phyloP scores from a whole-genome alignment of 1,284 basidiomycete species.

The Blastosporella zonata region DNA sequence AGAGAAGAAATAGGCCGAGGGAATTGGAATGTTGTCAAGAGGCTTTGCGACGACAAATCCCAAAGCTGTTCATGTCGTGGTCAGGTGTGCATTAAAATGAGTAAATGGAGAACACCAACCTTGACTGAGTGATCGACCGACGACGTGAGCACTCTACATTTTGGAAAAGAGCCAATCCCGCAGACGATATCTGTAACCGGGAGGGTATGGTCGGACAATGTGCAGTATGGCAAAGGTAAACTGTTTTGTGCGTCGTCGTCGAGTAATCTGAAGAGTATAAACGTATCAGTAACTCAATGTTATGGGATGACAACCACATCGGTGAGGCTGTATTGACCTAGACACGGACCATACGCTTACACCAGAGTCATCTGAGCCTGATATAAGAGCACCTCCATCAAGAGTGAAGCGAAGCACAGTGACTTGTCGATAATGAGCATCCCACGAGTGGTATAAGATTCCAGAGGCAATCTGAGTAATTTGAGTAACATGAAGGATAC shows the following conservation, averaged over 20 bases:
- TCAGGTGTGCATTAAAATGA: conserved; percentile 12
- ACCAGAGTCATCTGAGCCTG: conserved; percentile 87
- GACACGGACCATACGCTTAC: conserved; percentile 89
- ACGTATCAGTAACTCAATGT: conserved; percentile 14
- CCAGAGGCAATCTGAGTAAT: conserved; percentile 78
- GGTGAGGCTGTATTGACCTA: conserved; percentile 51
- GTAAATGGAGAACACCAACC: conserved; percentile 38
- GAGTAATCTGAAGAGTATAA: conserved; percentile 48
- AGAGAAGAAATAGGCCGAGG: conserved; percentile 69
- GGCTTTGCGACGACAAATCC: conserved; percentile 73
- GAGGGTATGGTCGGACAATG: conserved; percentile 88
- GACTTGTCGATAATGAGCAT: conserved; percentile 92
- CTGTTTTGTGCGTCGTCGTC: conserved; percentile 71
- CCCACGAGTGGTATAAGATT: conserved; percentile 85
- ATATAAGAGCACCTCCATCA: conserved; percentile 79
- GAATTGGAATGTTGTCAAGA: conserved; percentile 86
- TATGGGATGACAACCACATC: conserved; percentile 9
- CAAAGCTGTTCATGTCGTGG: conserved; percentile 52
- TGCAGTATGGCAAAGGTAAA: conserved; percentile 73
- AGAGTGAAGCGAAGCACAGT: conserved; percentile 80
- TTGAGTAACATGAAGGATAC: conserved; percentile 12
- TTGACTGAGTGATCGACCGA: conserved; percentile 93
- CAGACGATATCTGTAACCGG: conserved; percentile 82
- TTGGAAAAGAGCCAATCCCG: conserved; percentile 78
- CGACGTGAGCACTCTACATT: conserved; percentile 75